Conservation (phyloP, 139 green algal species). For the Raphidocelis subcapitata region DNA sequence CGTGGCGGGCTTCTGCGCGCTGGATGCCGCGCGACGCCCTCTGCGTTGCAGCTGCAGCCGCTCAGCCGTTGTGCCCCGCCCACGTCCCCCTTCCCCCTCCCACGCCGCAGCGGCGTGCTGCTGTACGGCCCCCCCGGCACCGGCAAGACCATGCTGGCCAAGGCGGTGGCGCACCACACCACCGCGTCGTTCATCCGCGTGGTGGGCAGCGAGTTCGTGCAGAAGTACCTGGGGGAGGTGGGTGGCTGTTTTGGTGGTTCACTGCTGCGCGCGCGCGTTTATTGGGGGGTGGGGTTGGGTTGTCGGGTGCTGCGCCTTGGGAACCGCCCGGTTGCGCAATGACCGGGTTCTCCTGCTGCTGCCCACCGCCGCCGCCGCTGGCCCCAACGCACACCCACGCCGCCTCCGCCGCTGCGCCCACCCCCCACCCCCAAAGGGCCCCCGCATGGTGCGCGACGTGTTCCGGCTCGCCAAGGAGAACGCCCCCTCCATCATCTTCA, state of each 20-base stretch:
- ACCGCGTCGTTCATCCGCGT: conserved; percentile 97
- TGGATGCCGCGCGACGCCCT: no score
- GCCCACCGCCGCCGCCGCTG: no score
- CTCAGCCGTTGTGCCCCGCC: conserved; percentile 92
- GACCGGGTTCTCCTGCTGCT: no score
- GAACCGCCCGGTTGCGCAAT: no score
- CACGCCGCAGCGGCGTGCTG: conserved; percentile 72
- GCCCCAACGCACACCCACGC: no score
- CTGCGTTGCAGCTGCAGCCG: no score
- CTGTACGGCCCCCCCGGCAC: conserved; percentile 90
- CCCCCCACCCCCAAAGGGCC: conserved; percentile 58
- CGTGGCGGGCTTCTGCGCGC: no score
- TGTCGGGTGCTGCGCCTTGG: no score
- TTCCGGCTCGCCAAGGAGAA: conserved; percentile 99
- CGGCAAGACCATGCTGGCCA: conserved; percentile 95
- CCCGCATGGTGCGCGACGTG: conserved; percentile 97
- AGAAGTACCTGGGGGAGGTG: conserved; percentile 98
- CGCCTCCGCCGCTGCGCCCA: no score
- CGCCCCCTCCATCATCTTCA: conserved; percentile 98
- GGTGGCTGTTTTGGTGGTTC: no score
- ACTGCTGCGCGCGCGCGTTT: no score
- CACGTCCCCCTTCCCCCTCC: conserved; percentile 11
- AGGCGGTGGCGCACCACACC: conserved; percentile 97
- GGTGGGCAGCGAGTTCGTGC: conserved; percentile 97
- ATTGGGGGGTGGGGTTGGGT: no score